phyloP scores from a whole-genome alignment of 257 asterid species.

The Gentiana straminea region DNA sequence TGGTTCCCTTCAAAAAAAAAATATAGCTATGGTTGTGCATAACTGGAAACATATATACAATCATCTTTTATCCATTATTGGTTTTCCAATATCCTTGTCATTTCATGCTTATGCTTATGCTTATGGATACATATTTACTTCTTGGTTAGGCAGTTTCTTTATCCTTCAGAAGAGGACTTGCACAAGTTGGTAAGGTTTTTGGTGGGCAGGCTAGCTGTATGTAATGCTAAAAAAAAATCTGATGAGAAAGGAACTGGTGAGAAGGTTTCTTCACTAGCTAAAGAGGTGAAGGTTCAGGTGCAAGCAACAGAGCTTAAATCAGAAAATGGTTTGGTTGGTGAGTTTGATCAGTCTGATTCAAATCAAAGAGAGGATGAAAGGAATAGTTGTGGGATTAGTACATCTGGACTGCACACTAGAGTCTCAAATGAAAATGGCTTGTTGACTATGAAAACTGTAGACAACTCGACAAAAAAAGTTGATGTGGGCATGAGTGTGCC shows the following conservation, averaged over 20 bases:
- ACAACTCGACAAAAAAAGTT: conserved; percentile 5
- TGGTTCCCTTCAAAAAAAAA: too few species aligned
- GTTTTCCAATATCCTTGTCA: not conserved
- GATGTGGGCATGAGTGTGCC: conserved; percentile 8
- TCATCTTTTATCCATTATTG: too few species aligned
- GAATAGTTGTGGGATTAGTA: conserved; percentile 6
- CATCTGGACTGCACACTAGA: conserved; percentile 8
- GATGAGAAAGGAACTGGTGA: conserved; percentile 11
- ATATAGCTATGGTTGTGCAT: too few species aligned
- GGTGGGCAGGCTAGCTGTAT: conserved; percentile 39
- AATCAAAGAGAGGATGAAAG: conserved; percentile 3
- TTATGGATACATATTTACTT: conserved; percentile 15
- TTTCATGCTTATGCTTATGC: conserved; percentile 6
- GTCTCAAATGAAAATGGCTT: conserved; percentile 6
- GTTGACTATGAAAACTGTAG: conserved; percentile 3
- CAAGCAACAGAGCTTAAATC: conserved; percentile 2
- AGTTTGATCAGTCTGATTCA: conserved; percentile 11
- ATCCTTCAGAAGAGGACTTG: conserved; percentile 66
- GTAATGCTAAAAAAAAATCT: conserved; percentile 15
- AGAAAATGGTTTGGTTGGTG: not conserved
- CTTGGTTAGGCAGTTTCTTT: conserved; percentile 65
- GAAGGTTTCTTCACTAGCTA: conserved; percentile 6
- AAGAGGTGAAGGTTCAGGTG: conserved; percentile 2
- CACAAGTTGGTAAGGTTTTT: conserved; percentile 49
- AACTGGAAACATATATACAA: too few species aligned